Conservation (phyloP, 495 filamentous ascomycete genomes). For the Talaromyces trachyspermus region DNA sequence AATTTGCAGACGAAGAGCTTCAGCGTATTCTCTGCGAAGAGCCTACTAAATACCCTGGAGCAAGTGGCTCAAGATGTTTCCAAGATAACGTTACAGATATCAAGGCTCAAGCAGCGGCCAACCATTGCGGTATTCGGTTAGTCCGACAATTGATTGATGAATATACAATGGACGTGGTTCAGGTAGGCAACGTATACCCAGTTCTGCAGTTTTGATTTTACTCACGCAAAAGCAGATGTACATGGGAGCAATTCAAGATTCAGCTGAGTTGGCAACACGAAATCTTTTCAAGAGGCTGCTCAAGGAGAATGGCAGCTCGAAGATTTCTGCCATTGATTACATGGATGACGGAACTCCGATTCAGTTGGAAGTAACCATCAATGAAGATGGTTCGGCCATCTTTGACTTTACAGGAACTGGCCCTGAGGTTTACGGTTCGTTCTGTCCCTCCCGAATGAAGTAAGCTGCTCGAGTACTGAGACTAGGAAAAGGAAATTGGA, state of each 20-base stretch:
- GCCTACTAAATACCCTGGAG: conserved; percentile 78
- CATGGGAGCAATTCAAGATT: conserved; percentile 96
- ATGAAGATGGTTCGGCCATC: conserved; percentile 69
- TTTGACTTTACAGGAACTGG: conserved; percentile 75
- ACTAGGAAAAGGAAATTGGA: conserved; percentile 55
- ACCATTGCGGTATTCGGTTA: conserved; percentile 88
- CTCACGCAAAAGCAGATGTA: too few relatives aligned
- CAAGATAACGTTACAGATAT: conserved; percentile 94
- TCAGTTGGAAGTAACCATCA: conserved; percentile 56
- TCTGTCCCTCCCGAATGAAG: neutral
- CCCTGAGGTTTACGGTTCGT: conserved; percentile 61
- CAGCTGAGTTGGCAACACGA: conserved; percentile 79
- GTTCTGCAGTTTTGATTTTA: too few relatives aligned
- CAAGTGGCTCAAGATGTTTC: conserved; percentile 81
- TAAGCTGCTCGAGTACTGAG: neutral
- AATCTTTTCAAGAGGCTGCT: conserved; percentile 74
- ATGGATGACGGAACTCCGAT: conserved; percentile 67
- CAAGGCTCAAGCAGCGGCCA: conserved; percentile 94
- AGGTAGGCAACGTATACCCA: too few relatives aligned
- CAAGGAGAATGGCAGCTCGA: conserved; percentile 73
- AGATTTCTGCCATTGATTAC: conserved; percentile 69
- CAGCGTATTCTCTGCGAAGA: conserved; percentile 77
- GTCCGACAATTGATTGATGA: conserved; percentile 80
- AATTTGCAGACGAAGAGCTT: conserved; percentile 81
- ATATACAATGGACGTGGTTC: conserved; percentile 85